Evolutionary conservation across 140 eudicot genomes (phyloP).

Genomic region (Flaveria floridana): DNA sequence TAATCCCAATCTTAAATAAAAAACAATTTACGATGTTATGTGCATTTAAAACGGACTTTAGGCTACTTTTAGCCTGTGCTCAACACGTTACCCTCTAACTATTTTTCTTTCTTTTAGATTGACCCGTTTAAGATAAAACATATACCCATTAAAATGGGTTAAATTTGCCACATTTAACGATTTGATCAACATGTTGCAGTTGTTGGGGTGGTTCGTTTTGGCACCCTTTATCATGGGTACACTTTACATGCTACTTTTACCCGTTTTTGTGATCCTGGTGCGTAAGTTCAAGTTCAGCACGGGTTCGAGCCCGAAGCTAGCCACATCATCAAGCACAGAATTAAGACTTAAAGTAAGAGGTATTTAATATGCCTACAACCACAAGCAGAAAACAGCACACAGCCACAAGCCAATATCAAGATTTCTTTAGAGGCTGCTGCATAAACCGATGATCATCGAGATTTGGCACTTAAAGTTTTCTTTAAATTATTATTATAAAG

Average conservation of each 20-base stretch:
- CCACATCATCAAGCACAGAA: constrained; percentile 39
- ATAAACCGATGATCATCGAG: background rate
- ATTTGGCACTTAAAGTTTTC: constrained; percentile 4
- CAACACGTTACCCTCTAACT: background rate
- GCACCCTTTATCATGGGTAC: constrained; percentile 63
- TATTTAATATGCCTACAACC: constrained; percentile 24
- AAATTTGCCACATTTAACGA: background rate
- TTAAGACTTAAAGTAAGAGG: constrained; percentile 63
- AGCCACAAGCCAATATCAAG: background rate
- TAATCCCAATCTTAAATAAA: background rate
- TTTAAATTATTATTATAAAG: constrained; percentile 6
- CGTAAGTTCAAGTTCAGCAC: constrained; percentile 56
- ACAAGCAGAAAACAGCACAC: constrained; percentile 6
- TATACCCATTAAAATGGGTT: background rate
- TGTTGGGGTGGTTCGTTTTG: constrained; percentile 84
- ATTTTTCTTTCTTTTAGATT: background rate
- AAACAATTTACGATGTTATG: background rate
- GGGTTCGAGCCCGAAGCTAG: constrained; percentile 41
- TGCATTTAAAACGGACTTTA: background rate
- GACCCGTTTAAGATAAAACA: constrained; percentile 1
- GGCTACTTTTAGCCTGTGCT: background rate
- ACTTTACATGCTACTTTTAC: constrained; percentile 58
- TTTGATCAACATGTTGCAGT: constrained; percentile 42
- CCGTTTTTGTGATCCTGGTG: constrained; percentile 64
- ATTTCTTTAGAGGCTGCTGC: background rate